Percentiles rank a stretch among this genome's conserved stretches.
Conservation (phyloP, 2,329 filamentous ascomycete genomes). For the Biscogniauxia mediterranea region DNA sequence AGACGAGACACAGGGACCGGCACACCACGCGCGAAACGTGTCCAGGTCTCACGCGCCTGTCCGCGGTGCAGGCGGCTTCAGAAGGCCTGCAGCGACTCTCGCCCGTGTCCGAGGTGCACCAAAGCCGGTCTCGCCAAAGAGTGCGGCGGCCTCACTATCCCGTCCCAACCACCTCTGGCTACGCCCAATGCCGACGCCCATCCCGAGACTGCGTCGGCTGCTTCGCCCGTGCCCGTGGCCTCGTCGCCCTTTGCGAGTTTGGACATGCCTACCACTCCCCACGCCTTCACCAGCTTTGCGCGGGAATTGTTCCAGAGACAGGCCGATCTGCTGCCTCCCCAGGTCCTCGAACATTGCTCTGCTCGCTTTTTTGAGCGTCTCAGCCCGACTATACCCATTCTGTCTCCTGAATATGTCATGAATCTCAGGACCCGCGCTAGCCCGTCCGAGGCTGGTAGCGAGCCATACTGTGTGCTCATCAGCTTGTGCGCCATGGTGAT, state of each 20-base stretch:
- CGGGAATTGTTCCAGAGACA: constrained; percentile 31
- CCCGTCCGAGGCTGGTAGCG: constrained; percentile 28
- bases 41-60: constrained; percentile 44
- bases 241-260: constrained; percentile 14
- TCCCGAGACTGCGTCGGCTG: constrained; percentile 5
- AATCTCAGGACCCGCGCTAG: constrained; percentile 26
- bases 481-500: constrained; percentile 42
- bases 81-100: constrained; percentile 43
- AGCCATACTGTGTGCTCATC: constrained; percentile 37
- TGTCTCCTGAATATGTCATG: constrained; percentile 38
- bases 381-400: constrained; percentile 43
- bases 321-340: constrained; percentile 33
- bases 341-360: constrained; percentile 38
- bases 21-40: constrained; percentile 31
- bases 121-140: constrained; percentile 41
- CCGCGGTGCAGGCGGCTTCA: constrained; percentile 42
- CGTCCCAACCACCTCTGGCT: constrained; percentile 3
- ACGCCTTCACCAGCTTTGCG: constrained; percentile 23
- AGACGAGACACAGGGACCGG: neutral
- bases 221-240: constrained; percentile 1
- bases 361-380: constrained; percentile 40
- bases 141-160: constrained; percentile 26
- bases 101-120: constrained; percentile 43
- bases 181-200: constrained; percentile 4
- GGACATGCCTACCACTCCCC: constrained; percentile 21